Evolutionary conservation across 257 asterid species (phyloP).

Genomic region (Cynanchum wilfordii): DNA sequence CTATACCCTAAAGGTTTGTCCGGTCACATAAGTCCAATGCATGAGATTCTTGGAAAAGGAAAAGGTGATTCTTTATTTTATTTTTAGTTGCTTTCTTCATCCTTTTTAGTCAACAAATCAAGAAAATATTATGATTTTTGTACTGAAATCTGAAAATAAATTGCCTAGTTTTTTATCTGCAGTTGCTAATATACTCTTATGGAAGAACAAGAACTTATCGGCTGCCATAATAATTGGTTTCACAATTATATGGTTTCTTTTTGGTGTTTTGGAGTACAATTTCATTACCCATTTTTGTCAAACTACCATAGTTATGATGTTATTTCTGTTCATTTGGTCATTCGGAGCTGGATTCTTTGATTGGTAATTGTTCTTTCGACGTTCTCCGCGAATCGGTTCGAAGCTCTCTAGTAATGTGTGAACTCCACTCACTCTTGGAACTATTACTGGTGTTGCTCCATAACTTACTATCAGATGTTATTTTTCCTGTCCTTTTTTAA

Average conservation of each 20-base stretch:
- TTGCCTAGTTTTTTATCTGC: constrained; percentile 21
- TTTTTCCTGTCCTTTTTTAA: too few relatives aligned
- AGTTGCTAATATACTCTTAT: constrained; percentile 61
- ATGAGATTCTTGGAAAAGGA: constrained; percentile 64
- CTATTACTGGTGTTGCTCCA: too few relatives aligned
- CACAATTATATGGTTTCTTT: constrained; percentile 65
- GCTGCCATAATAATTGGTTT: constrained; percentile 55
- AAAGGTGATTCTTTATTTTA: constrained; percentile 35
- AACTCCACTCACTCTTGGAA: too few relatives aligned
- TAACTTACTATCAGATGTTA: too few relatives aligned
- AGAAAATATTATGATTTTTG: too few relatives aligned
- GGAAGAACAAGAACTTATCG: constrained; percentile 68
- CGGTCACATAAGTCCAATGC: constrained; percentile 52
- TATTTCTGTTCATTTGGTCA: too few relatives aligned
- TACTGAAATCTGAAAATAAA: too few relatives aligned
- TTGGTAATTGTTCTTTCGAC: too few relatives aligned
- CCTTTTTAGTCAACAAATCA: too few relatives aligned
- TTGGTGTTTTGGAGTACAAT: constrained; percentile 70
- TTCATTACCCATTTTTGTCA: constrained; percentile 56
- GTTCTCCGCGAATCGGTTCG: constrained; percentile 91
- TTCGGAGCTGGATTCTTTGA: too few relatives aligned
- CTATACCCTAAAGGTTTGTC: constrained; percentile 33
- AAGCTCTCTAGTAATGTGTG: constrained; percentile 65
- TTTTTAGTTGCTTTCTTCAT: neutral
- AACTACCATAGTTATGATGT: too few relatives aligned